Percentiles rank a stretch among this genome's conserved stretches.
Evolutionary conservation across 208 protist genomes (phyloP).

Genomic region (Leishmania gerbilli): DNA sequence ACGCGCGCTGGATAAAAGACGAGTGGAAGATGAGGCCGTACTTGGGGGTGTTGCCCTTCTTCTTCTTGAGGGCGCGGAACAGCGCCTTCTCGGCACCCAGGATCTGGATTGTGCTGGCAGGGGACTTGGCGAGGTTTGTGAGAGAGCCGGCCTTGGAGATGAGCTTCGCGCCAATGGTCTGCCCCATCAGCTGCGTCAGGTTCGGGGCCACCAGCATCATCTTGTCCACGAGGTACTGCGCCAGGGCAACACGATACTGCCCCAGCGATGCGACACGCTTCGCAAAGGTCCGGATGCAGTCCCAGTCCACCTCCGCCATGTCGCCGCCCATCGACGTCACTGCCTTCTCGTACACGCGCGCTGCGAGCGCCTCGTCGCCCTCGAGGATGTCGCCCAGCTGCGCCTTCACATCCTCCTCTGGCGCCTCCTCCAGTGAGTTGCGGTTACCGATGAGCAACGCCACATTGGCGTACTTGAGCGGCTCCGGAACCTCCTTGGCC

Average conservation of each 20-base stretch:
- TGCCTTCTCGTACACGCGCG: conserved; percentile 92
- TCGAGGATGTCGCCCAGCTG: conserved; percentile 86
- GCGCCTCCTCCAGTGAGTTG: conserved; percentile 70
- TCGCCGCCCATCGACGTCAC: conserved; percentile 97
- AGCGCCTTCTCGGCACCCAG: conserved; percentile 99
- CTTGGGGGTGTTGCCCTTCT: conserved; percentile 99
- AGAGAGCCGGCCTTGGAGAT: conserved; percentile 99
- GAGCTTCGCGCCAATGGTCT: conserved; percentile 98
- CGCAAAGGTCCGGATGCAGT: conserved; percentile 95
- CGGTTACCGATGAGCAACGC: conserved; percentile 91
- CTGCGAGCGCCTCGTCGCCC: conserved; percentile 77
- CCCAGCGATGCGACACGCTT: conserved; percentile 94
- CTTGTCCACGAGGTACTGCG: conserved; percentile 97
- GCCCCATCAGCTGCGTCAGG: conserved; percentile 97
- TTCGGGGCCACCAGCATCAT: conserved; percentile 98
- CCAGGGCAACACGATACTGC: conserved; percentile 91
- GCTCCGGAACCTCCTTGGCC: conserved; percentile 96
- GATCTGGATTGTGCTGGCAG: conserved; percentile 99
- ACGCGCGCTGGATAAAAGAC: conserved; percentile 96
- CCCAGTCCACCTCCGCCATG: conserved; percentile 96
- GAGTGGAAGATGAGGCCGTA: conserved; percentile 99
- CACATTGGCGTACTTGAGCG: conserved; percentile 94
- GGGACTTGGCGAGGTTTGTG: conserved; percentile 98
- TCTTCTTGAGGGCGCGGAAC: conserved; percentile 99
- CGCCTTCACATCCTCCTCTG: conserved; percentile 67